phyloP scores from a whole-genome alignment of 1,139 yeast species.

The Blastobotrys persicus region DNA sequence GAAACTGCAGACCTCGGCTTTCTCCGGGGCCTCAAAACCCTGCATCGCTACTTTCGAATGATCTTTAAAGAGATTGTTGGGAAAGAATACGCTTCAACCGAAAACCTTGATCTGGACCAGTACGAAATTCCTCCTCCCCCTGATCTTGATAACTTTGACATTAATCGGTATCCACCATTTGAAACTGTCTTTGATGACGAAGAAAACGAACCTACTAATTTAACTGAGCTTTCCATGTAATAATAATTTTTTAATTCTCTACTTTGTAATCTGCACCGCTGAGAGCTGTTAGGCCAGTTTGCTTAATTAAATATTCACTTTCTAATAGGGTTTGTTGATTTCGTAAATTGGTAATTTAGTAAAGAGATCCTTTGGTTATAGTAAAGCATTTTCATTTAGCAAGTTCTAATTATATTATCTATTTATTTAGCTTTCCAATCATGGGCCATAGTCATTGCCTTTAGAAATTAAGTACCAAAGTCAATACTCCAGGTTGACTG shows the following conservation, averaged over 20 bases:
- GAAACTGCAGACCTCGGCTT: slow-evolving; percentile 75
- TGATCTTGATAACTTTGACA: slow-evolving; percentile 13
- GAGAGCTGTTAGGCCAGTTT: no score
- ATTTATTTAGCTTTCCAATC: no score
- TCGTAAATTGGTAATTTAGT: no score
- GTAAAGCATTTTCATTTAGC: no score
- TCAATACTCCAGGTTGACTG: no score
- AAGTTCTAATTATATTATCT: no score
- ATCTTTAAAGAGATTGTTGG: slow-evolving; percentile 31
- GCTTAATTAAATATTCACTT: no score
- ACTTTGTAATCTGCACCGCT: no score
- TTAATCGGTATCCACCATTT: slow-evolving; percentile 7
- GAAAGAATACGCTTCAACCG: slow-evolving; percentile 11
- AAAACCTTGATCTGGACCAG: background rate
- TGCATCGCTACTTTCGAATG: slow-evolving; percentile 54
- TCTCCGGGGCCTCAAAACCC: slow-evolving; percentile 70
- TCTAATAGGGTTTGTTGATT: no score
- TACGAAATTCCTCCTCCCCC: background rate
- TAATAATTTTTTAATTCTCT: background rate
- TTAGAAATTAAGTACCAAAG: no score
- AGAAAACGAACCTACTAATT: background rate
- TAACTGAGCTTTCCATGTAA: background rate
- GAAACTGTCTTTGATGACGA: background rate
- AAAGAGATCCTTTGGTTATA: no score
- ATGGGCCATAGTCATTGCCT: no score